phyloP scores from a whole-genome alignment of 768 basidiomycete species.

The Mycena belliarum region DNA sequence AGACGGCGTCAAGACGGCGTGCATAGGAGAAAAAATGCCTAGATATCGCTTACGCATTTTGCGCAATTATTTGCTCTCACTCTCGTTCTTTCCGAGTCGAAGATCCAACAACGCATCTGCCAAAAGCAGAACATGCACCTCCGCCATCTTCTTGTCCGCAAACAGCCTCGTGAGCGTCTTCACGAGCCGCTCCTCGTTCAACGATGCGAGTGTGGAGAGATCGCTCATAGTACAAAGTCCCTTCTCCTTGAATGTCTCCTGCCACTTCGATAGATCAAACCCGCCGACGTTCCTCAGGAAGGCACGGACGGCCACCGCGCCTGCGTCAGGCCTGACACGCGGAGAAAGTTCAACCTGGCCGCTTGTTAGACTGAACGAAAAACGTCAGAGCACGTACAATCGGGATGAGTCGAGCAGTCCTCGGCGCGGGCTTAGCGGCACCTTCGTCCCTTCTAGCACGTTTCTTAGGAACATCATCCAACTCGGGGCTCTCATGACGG shows the following conservation, averaged over 20 bases:
- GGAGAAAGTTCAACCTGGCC: background rate
- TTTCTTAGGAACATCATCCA: background rate
- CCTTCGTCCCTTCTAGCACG: background rate
- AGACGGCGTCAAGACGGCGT: no score
- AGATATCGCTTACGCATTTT: no score
- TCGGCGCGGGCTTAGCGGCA: background rate
- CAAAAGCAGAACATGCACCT: slow-evolving; percentile 10
- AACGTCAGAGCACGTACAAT: background rate
- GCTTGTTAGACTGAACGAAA: background rate
- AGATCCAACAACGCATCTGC: slow-evolving; percentile 13
- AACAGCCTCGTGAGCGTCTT: slow-evolving; percentile 10
- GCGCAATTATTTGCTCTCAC: no score
- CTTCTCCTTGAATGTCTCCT: slow-evolving; percentile 9
- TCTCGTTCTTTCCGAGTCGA: no score
- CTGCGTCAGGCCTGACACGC: background rate
- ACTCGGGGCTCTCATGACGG: slow-evolving; percentile 6
- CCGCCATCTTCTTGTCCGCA: background rate
- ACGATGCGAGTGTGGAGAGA: background rate
- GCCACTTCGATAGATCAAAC: slow-evolving; percentile 12
- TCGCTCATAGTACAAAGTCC: slow-evolving; percentile 1
- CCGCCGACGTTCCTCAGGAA: slow-evolving; percentile 13
- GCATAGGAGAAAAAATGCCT: no score
- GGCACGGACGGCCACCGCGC: background rate
- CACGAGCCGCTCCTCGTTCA: slow-evolving; percentile 1
- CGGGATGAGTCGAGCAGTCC: background rate